Percentiles rank a stretch among this genome's conserved stretches.
Conservation (phyloP, 495 filamentous ascomycete species). For the Amniculicola lignicola region DNA sequence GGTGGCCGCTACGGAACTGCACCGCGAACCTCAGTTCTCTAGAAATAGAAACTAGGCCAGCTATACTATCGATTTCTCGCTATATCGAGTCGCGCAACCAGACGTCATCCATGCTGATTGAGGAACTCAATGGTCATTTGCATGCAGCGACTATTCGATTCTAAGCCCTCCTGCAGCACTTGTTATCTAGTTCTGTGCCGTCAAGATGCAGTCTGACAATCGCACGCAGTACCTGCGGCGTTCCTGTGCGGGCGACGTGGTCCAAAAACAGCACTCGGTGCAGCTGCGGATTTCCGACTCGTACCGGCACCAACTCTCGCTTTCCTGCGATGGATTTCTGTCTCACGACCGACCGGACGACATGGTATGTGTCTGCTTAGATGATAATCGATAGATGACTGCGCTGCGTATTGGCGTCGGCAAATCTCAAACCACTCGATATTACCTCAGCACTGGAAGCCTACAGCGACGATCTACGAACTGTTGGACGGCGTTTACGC, state of each 20-base stretch:
- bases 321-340: background rate
- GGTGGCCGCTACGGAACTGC: too few species aligned
- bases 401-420: too few species aligned
- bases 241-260: background rate
- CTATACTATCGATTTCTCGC: too few species aligned
- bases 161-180: background rate
- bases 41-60: too few species aligned
- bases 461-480: background rate
- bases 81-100: too few species aligned
- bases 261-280: background rate
- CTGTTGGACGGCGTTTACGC: too few species aligned
- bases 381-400: background rate
- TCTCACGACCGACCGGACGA: background rate
- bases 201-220: background rate
- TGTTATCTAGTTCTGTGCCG: background rate
- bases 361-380: background rate
- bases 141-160: background rate
- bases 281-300: background rate
- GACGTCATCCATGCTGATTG: too few species aligned
- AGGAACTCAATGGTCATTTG: background rate
- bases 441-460: background rate
- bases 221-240: background rate
- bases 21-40: too few species aligned
- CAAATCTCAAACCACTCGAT: background rate
- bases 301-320: background rate